These are phyloP conservation scores for Aristolochia californica DNA, from an alignment of 164 flowering plant genomes.

Conservation along the genomic window DNA sequence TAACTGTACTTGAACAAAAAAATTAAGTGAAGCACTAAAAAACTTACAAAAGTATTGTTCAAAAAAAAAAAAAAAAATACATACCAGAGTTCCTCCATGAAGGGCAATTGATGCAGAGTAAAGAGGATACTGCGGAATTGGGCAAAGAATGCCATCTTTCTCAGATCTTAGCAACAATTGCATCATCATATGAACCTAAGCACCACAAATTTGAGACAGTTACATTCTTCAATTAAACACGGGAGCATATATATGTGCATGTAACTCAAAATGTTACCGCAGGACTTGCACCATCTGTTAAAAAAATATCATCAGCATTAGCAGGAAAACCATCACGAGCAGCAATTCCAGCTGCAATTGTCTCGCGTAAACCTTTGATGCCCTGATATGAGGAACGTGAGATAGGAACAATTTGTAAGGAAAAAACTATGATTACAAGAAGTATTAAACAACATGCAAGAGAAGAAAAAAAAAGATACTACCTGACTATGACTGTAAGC, in stretches of 20 bases:
- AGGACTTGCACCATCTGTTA: slow-evolving; percentile 99
- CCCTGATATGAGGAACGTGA: slow-evolving; percentile 39
- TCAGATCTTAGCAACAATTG: slow-evolving; percentile 80
- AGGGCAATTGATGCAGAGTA: slow-evolving; percentile 98
- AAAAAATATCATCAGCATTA: slow-evolving; percentile 83
- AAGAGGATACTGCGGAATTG: slow-evolving; percentile 96
- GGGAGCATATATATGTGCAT: background rate
- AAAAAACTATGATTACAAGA: background rate
- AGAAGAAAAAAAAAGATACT: slow-evolving; percentile 2
- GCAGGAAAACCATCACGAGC: slow-evolving; percentile 94
- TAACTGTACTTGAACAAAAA: background rate
- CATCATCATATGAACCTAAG: slow-evolving; percentile 99
- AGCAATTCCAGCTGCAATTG: slow-evolving; percentile 91
- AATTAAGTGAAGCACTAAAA: background rate
- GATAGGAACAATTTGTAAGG: background rate
- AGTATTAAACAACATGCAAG: background rate
- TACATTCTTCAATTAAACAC: too few relatives aligned
- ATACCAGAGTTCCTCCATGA: slow-evolving; percentile 94
- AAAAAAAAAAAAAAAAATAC: background rate
- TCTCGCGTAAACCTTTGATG: slow-evolving; percentile 81
- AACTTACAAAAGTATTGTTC: background rate
- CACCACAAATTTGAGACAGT: slow-evolving; percentile 1
- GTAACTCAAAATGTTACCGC: slow-evolving; percentile 37
- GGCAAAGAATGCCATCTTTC: slow-evolving; percentile 91
- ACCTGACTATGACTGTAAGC: slow-evolving; percentile 99